Conservation (phyloP, 2,329 filamentous ascomycete species). For the Sporothrix curviconia region DNA sequence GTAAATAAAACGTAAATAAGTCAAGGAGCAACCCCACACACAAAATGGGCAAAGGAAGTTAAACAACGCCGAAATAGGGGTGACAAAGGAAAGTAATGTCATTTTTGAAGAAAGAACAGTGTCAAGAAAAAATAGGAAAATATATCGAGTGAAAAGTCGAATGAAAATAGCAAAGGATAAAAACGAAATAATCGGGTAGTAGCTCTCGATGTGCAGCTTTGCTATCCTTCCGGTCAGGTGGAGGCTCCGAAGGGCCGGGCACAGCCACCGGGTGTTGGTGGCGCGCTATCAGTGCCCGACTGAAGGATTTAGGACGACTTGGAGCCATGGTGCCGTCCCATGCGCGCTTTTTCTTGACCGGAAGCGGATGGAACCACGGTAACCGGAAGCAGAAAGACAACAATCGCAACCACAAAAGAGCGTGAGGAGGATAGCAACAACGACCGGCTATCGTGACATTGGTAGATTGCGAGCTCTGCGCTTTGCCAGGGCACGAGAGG, state of each 20-base stretch:
- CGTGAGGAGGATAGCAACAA: slow-evolving; percentile 12
- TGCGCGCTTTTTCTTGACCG: neutral
- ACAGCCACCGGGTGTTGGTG: slow-evolving; percentile 8
- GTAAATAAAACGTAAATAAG: neutral
- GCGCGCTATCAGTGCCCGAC: slow-evolving; percentile 7
- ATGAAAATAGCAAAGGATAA: neutral
- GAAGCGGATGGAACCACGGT: slow-evolving; percentile 11
- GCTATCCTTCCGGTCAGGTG: neutral
- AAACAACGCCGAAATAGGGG: neutral
- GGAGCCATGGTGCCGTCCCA: slow-evolving; percentile 5
- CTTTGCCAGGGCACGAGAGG: neutral
- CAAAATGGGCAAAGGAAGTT: neutral
- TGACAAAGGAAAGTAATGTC: no score
- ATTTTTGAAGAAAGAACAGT: neutral
- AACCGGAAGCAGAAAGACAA: slow-evolving; percentile 15
- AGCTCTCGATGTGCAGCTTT: neutral
- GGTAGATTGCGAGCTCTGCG: slow-evolving; percentile 2
- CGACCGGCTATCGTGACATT: slow-evolving; percentile 18
- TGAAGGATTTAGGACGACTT: slow-evolving; percentile 12
- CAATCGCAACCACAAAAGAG: slow-evolving; percentile 12
- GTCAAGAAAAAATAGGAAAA: neutral
- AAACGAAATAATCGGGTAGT: neutral
- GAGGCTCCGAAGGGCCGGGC: neutral
- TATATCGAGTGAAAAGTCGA: neutral
- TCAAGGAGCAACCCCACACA: neutral